A percentile compares a stretch with the other conserved stretches of the same genome.
Evolutionary conservation across 2,329 filamentous ascomycete species (phyloP).

Genomic region (Ceratocystis harringtonii): DNA sequence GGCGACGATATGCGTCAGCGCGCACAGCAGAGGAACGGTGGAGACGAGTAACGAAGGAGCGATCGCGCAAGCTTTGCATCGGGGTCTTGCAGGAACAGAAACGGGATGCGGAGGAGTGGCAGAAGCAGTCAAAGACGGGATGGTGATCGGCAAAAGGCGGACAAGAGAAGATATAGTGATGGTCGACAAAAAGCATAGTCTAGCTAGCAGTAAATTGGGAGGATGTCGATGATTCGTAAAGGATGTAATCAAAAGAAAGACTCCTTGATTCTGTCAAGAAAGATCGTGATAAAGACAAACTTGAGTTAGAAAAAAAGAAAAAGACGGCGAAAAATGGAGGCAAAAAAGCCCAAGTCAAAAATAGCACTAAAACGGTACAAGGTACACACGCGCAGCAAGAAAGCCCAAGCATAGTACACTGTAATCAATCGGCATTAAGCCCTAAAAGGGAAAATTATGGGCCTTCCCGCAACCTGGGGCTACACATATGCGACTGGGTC

Average conservation of each 20-base stretch:
- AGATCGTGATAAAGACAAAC: background rate
- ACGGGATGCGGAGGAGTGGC: background rate
- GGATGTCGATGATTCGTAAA: background rate
- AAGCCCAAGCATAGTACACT: background rate
- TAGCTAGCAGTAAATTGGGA: background rate
- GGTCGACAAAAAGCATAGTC: constrained; percentile 16
- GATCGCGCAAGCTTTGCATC: constrained; percentile 8
- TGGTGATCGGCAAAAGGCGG: constrained; percentile 1
- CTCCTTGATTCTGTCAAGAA: background rate
- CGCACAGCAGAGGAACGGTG: constrained; percentile 14
- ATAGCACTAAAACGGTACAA: constrained; percentile 5
- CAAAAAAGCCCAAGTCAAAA: constrained; percentile 20
- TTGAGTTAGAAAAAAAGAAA: background rate
- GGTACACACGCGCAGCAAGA: background rate
- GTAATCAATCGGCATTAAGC: background rate
- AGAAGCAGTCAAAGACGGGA: constrained; percentile 8
- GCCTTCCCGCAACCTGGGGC: background rate
- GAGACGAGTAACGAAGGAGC: constrained; percentile 5
- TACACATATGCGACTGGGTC: background rate
- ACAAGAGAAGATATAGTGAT: constrained; percentile 2
- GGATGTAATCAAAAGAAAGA: background rate
- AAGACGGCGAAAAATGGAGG: constrained; percentile 5
- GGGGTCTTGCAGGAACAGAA: constrained; percentile 11
- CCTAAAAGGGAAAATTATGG: constrained; percentile 5
- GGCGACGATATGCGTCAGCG: constrained; percentile 17